These are phyloP conservation scores for Spathaspora sp. DNA, from an alignment of 1,139 yeast genomes.

Conservation along the genomic window DNA sequence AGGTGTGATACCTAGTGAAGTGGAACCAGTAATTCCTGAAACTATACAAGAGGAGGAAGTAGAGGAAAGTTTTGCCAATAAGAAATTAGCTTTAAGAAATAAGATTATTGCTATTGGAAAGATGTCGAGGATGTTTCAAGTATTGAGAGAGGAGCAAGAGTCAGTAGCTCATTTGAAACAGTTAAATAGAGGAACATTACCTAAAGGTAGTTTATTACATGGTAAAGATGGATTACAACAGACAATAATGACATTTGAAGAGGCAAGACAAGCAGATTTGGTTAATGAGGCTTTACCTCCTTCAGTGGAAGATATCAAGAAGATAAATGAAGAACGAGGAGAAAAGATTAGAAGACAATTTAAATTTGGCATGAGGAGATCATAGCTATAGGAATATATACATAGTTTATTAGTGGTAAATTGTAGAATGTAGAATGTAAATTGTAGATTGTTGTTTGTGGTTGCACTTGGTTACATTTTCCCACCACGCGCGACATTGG, in stretches of 20 bases:
- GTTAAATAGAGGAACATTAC: slow-evolving; percentile 64
- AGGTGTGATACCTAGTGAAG: slow-evolving; percentile 8
- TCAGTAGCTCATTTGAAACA: slow-evolving; percentile 78
- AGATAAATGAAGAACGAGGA: slow-evolving; percentile 46
- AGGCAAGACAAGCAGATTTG: slow-evolving; percentile 79
- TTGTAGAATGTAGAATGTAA: not conserved
- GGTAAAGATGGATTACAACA: slow-evolving; percentile 79
- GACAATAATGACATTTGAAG: slow-evolving; percentile 76
- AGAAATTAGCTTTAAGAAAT: slow-evolving; percentile 69
- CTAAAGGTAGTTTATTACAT: slow-evolving; percentile 82
- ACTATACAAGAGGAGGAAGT: slow-evolving; percentile 8
- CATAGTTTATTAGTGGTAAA: not conserved
- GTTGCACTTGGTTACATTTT: no score
- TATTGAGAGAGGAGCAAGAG: slow-evolving; percentile 86
- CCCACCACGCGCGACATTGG: no score
- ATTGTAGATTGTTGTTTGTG: no score
- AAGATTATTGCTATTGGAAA: slow-evolving; percentile 94
- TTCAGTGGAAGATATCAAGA: slow-evolving; percentile 54
- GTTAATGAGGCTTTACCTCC: slow-evolving; percentile 91
- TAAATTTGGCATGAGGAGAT: slow-evolving; percentile 21
- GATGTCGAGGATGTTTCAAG: slow-evolving; percentile 89
- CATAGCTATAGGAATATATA: not conserved
- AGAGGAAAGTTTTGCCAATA: slow-evolving; percentile 35
- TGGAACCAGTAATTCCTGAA: not conserved
- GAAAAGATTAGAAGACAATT: slow-evolving; percentile 43